Evolutionary conservation across 2,329 filamentous ascomycete genomes (phyloP), one percentile per base, ranked within the genome.

Genomic region (Myriosclerotinia curreyana): DNA sequence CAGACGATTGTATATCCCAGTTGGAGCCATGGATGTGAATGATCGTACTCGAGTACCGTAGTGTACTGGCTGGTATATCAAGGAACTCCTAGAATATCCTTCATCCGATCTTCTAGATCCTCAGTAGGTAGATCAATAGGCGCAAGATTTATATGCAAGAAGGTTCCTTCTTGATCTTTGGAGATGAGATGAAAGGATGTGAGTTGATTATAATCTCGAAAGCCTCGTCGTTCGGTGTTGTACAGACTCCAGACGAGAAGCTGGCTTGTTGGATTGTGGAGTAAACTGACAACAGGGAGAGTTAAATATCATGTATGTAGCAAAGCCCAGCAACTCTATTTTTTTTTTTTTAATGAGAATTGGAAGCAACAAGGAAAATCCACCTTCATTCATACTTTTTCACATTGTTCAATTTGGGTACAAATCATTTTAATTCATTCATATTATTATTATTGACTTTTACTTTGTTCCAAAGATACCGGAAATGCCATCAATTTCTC

Each of bases 11-110:
- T 67, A 69, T 34, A 72, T 60, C 50, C 66, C 66, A n/a, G 66
- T 68, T 22, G 71, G 72, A 56, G 72, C 70, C 72, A 74, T 74
- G 44, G 49, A 58, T 28, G 60, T 20, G 20, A 22, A n/a, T 20
- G 22, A 15, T 25, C 5, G 56, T 42, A 20, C n/a, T 59, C 40
- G 25, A 56, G 25, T 38, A 25, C 20, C 31, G 38, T n/a, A 14
- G 44, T 31, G 8, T 46, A 44, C 31, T 38, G 28, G 11, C 38
- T 25, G 53, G 54, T 46, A 22, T 48, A 48, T 40, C 28, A n/a
- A 14, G 1, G 20, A 42, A 22, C 22, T 28, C 38, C 53, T 25
- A 28, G 15, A 25, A 25, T 48, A 8, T 36, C 20, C 20, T 25
- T 59, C 55, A 49, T 59, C 31, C 31, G 55, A 59, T 59, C 31